Evolutionary conservation across 176 grass and related monocot species (phyloP).

Genomic region (Ampelocalamus luodianensis): DNA sequence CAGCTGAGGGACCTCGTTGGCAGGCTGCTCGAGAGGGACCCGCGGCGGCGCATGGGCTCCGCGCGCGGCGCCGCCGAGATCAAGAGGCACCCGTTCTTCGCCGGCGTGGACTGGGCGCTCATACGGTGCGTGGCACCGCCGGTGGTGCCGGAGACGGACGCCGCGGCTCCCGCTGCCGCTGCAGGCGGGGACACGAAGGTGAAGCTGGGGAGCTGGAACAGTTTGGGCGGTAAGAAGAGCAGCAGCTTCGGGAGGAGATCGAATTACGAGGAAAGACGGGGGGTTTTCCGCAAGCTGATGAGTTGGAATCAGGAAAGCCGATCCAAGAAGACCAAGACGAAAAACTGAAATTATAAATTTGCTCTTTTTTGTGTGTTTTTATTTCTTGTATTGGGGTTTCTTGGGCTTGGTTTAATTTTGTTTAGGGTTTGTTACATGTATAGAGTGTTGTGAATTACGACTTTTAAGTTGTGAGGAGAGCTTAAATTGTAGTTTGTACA

Average conservation of each 20-base stretch:
- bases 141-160: slow-evolving; percentile 52
- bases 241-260: slow-evolving; percentile 47
- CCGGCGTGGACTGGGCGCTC: slow-evolving; percentile 75
- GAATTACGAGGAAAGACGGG: slow-evolving; percentile 46
- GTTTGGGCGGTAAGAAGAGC: slow-evolving; percentile 55
- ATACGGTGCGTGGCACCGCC: slow-evolving; percentile 77
- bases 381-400: neutral
- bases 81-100: slow-evolving; percentile 87
- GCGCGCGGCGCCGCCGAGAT: slow-evolving; percentile 77
- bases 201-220: slow-evolving; percentile 72
- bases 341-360: slow-evolving; percentile 14
- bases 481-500: slow-evolving; percentile 43
- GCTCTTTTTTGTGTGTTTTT: neutral
- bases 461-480: neutral
- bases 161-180: slow-evolving; percentile 12
- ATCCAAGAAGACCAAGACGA: slow-evolving; percentile 44
- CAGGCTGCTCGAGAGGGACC: slow-evolving; percentile 78
- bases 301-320: slow-evolving; percentile 44
- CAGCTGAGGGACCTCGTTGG: slow-evolving; percentile 66
- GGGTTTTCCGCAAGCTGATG: slow-evolving; percentile 57
- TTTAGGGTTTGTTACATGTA: slow-evolving; percentile 29
- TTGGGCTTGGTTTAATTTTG: slow-evolving; percentile 15
- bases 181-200: slow-evolving; percentile 29
- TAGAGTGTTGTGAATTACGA: slow-evolving; percentile 39
- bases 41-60: slow-evolving; percentile 68